Conservation (phyloP, 2,329 filamentous ascomycete genomes). For the Talaromyces amestolkiae region DNA sequence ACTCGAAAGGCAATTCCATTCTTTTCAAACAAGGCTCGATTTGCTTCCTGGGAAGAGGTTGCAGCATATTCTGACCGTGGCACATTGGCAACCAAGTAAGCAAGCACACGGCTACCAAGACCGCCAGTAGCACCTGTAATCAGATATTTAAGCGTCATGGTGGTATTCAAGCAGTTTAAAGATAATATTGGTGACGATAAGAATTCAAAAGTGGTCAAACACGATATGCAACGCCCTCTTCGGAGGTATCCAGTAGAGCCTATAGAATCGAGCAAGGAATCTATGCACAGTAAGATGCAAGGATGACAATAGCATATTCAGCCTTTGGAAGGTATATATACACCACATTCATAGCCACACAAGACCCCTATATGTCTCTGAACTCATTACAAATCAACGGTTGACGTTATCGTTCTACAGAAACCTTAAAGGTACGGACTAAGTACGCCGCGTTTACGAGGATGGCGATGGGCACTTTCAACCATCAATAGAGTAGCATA, state of each 20-base stretch:
- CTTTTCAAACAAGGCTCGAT: constrained; percentile 38
- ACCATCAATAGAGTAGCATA: background rate
- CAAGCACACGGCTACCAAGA: constrained; percentile 35
- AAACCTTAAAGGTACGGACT: background rate
- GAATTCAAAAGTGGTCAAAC: background rate
- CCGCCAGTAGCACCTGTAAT: constrained; percentile 40
- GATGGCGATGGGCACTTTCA: background rate
- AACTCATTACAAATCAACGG: background rate
- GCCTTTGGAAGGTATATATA: background rate
- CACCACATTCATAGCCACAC: background rate
- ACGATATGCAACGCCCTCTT: background rate
- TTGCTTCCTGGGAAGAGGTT: constrained; percentile 48
- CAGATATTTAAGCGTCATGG: constrained; percentile 38
- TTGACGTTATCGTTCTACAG: background rate
- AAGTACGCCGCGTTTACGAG: background rate
- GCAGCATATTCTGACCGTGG: constrained; percentile 48
- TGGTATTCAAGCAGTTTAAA: background rate
- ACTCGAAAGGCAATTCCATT: constrained; percentile 52
- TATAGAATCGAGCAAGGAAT: background rate
- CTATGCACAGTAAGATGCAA: background rate
- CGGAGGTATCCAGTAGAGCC: background rate
- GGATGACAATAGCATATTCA: background rate
- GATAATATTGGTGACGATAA: background rate
- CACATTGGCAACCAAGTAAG: constrained; percentile 35
- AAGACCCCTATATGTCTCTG: background rate